These are phyloP conservation scores for Moesziomyces aphidis DNA, from an alignment of 1,284 basidiomycete species.

Conservation along the genomic window DNA sequence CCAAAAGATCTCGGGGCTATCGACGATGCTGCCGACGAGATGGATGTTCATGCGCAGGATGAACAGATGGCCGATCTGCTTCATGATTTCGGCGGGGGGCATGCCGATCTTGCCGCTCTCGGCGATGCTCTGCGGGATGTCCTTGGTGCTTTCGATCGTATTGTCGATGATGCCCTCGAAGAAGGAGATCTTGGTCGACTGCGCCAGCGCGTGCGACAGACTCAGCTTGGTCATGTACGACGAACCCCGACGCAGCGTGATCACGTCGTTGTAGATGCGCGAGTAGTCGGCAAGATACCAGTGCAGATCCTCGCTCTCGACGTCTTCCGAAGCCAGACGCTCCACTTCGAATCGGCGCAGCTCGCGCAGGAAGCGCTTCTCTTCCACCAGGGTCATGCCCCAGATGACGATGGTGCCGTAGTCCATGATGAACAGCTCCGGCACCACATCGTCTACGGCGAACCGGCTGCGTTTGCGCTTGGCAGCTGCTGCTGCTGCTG, in stretches of 20 bases:
- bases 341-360: conserved; percentile 90
- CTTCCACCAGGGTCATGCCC: conserved; percentile 94
- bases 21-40: conserved; percentile 92
- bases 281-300: conserved; percentile 94
- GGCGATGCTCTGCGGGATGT: conserved; percentile 91
- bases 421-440: conserved; percentile 80
- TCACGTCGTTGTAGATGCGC: conserved; percentile 96
- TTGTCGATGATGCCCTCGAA: conserved; percentile 87
- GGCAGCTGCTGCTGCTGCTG: conserved; percentile 2
- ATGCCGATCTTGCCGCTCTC: conserved; percentile 89
- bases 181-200: conserved; percentile 87
- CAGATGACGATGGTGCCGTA: conserved; percentile 95
- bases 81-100: conserved; percentile 85
- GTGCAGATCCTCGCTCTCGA: conserved; percentile 94
- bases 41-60: conserved; percentile 94
- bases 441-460: conserved; percentile 51
- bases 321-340: conserved; percentile 72
- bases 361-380: conserved; percentile 86
- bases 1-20: conserved; percentile 96
- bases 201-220: conserved; percentile 91
- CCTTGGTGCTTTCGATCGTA: conserved; percentile 96
- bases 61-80: conserved; percentile 90
- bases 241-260: conserved; percentile 91
- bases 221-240: conserved; percentile 98
- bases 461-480: conserved; percentile 46